Evolutionary conservation across 768 basidiomycete species (phyloP).

Genomic region (Xerocomus potaroensis): DNA sequence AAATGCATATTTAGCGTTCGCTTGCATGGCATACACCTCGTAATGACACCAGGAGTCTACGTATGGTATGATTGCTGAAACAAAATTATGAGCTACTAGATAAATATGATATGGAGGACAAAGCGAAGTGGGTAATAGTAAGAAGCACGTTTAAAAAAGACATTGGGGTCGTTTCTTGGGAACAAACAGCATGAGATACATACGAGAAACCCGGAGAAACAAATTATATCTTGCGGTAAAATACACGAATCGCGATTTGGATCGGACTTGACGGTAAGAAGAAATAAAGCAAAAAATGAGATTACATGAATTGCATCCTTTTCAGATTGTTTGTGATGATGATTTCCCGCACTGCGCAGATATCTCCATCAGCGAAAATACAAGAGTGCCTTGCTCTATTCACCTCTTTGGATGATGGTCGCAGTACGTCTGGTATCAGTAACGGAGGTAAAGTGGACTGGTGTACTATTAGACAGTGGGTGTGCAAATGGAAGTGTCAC

Average conservation of each 20-base stretch:
- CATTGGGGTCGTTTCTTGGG: constrained; percentile 12
- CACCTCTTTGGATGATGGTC: constrained; percentile 71
- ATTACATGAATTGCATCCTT: constrained; percentile 41
- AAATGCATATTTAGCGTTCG: constrained; percentile 11
- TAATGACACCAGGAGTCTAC: not conserved
- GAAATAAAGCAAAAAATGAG: constrained; percentile 1
- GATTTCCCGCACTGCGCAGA: constrained; percentile 56
- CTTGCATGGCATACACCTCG: not conserved
- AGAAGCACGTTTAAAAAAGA: constrained; percentile 10
- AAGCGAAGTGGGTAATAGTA: not conserved
- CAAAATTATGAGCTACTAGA: constrained; percentile 16
- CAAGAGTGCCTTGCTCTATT: constrained; percentile 18
- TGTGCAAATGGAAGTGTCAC: not conserved
- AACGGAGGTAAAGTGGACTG: constrained; percentile 78
- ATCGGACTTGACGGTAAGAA: constrained; percentile 8
- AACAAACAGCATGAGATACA: constrained; percentile 15
- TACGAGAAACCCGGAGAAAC: constrained; percentile 8
- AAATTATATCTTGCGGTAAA: constrained; percentile 16
- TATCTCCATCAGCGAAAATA: constrained; percentile 1
- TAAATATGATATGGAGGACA: constrained; percentile 16
- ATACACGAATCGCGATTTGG: constrained; percentile 9
- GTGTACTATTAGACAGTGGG: constrained; percentile 7
- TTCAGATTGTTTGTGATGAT: constrained; percentile 64
- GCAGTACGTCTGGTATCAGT: constrained; percentile 74
- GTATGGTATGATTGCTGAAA: constrained; percentile 3